phyloP scores from a whole-genome alignment of 805 yeast genomes.

The Metschnikowia reukaufii region DNA sequence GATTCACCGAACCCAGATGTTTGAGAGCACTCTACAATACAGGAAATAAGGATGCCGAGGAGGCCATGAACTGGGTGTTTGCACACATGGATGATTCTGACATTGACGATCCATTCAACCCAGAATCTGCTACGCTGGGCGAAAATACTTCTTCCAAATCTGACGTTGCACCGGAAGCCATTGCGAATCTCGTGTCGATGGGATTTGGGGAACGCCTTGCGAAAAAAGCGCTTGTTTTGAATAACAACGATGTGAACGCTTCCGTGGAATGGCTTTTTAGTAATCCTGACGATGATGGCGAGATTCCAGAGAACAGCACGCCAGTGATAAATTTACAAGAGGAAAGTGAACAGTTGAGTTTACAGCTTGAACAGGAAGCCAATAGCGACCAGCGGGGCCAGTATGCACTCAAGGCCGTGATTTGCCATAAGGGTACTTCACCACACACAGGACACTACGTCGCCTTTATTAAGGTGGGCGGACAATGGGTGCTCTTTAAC shows the following conservation, averaged over 20 bases:
- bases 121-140: conserved; percentile 10
- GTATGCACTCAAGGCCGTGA: conserved; percentile 59
- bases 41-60: conserved; percentile 63
- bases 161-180: conserved; percentile 35
- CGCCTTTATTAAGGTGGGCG: conserved; percentile 55
- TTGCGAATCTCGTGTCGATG: conserved; percentile 62
- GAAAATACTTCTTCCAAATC: conserved; percentile 1
- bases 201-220: conserved; percentile 71
- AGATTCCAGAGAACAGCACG: conserved; percentile 32
- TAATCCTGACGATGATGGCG: conserved; percentile 78
- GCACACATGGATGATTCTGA: conserved; percentile 84
- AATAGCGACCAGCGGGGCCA: conserved; percentile 15
- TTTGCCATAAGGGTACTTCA: conserved; percentile 88
- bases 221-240: conserved; percentile 66
- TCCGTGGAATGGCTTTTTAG: conserved; percentile 91
- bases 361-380: conserved; percentile 14
- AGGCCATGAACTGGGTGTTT: conserved; percentile 88
- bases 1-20: conserved; percentile 72
- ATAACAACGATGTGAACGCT: conserved; percentile 60
- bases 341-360: conserved; percentile 20
- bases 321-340: conserved; percentile 30
- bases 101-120: conserved; percentile 62
- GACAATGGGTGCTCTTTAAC: conserved; percentile 76
- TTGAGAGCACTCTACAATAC: conserved; percentile 69
- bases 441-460: conserved; percentile 94